phyloP scores from a whole-genome alignment of 768 basidiomycete genomes.

The Galerina sulciceps region DNA sequence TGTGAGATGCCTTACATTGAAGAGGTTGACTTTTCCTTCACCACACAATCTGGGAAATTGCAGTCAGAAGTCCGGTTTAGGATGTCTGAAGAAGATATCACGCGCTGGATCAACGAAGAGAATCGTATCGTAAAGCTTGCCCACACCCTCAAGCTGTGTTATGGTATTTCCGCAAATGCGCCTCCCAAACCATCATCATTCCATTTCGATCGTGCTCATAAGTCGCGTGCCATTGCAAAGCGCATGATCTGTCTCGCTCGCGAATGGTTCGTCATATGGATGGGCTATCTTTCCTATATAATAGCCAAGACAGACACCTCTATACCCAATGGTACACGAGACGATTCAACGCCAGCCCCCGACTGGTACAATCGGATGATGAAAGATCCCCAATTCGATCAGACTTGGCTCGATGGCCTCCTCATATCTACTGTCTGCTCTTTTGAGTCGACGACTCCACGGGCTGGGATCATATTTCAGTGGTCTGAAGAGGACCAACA shows the following conservation, averaged over 20 bases:
- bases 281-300: constrained; percentile 10
- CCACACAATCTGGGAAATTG: not conserved
- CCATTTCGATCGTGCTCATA: constrained; percentile 7
- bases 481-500: not conserved
- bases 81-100: not conserved
- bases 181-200: constrained; percentile 5
- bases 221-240: not conserved
- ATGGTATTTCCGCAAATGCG: not conserved
- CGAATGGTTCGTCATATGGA: constrained; percentile 14
- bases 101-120: not conserved
- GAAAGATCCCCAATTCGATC: not conserved
- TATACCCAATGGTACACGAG: no score
- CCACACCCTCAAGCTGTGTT: not conserved
- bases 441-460: not conserved
- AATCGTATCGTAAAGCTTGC: not conserved
- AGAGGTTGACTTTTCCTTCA: not conserved
- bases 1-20: constrained; percentile 5
- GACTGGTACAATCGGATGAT: not conserved
- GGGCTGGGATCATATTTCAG: not conserved
- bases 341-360: no score
- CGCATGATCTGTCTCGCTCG: constrained; percentile 3
- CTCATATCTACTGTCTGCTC: not conserved
- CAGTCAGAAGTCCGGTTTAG: not conserved
- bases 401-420: constrained; percentile 4
- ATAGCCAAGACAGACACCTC: not conserved